These are phyloP conservation scores for Phytophthora pseudosyringae DNA, from an alignment of 352 stramenopile species.

Conservation along the genomic window DNA sequence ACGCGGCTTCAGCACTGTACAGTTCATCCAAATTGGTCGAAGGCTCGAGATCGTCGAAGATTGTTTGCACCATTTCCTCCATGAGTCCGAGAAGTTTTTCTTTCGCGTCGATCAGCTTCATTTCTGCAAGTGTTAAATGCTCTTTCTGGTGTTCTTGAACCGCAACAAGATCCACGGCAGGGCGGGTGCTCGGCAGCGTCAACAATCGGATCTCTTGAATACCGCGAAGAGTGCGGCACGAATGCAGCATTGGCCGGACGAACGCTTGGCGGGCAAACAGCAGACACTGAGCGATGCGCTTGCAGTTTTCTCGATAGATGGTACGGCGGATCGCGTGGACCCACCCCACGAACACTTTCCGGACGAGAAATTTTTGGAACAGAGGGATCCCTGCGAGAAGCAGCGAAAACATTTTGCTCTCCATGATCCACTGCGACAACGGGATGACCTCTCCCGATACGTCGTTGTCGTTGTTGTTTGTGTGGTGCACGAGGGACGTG, in stretches of 20 bases:
- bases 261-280: constrained; percentile 51
- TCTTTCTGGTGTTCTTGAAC: constrained; percentile 63
- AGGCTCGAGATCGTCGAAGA: constrained; percentile 49
- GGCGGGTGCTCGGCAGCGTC: constrained; percentile 39
- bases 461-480: constrained; percentile 45
- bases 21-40: constrained; percentile 56
- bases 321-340: constrained; percentile 31
- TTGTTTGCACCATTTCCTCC: constrained; percentile 58
- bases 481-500: constrained; percentile 63
- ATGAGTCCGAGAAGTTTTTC: constrained; percentile 57
- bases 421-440: constrained; percentile 72
- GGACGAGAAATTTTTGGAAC: constrained; percentile 75
- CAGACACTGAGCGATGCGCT: constrained; percentile 38
- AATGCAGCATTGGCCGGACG: constrained; percentile 45
- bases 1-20: constrained; percentile 47
- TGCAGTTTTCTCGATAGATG: constrained; percentile 57
- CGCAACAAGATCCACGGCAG: constrained; percentile 36
- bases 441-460: constrained; percentile 60
- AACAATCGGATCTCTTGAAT: constrained; percentile 56
- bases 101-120: constrained; percentile 72
- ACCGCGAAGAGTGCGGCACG: constrained; percentile 39
- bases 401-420: constrained; percentile 79
- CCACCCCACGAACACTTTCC: constrained; percentile 68
- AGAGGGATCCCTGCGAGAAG: constrained; percentile 72
- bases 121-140: constrained; percentile 46